These are phyloP conservation scores for Cucumis melo DNA, from an alignment of 306 rosid species.

Conservation along the genomic window DNA sequence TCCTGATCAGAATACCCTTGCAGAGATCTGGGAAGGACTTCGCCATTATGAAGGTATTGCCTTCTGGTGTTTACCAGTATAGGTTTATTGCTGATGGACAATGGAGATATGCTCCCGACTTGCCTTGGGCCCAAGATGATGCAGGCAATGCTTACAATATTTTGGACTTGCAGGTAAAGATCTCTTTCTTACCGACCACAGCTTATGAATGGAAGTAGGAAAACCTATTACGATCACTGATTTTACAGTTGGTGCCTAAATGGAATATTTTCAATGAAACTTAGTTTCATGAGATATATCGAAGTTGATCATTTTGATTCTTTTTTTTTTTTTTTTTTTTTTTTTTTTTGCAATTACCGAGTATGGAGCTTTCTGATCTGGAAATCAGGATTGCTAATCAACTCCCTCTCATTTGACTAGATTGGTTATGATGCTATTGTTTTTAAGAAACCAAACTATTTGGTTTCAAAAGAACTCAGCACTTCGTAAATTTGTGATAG, in stretches of 20 bases:
- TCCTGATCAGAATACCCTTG: slow-evolving; percentile 47
- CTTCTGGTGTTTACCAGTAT: slow-evolving; percentile 97
- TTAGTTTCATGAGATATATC: background rate
- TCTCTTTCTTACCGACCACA: background rate
- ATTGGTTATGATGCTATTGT: background rate
- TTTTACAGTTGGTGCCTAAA: background rate
- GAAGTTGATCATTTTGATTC: background rate
- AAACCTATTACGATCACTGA: background rate
- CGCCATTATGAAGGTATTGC: slow-evolving; percentile 79
- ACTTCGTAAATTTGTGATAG: background rate
- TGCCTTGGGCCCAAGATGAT: slow-evolving; percentile 71
- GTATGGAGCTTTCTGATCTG: background rate
- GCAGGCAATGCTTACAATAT: slow-evolving; percentile 64
- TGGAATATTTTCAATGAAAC: background rate
- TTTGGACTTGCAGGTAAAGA: slow-evolving; percentile 72
- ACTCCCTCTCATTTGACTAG: background rate
- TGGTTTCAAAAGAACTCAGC: background rate
- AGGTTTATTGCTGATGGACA: slow-evolving; percentile 88
- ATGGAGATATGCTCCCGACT: slow-evolving; percentile 73
- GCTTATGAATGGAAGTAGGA: background rate
- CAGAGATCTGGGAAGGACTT: slow-evolving; percentile 98
- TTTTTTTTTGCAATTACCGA: background rate
- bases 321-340: background rate
- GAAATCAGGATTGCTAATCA: background rate
- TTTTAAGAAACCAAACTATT: background rate